Conservation (phyloP, 768 basidiomycete genomes). For the Boletus pseudopeckii region DNA sequence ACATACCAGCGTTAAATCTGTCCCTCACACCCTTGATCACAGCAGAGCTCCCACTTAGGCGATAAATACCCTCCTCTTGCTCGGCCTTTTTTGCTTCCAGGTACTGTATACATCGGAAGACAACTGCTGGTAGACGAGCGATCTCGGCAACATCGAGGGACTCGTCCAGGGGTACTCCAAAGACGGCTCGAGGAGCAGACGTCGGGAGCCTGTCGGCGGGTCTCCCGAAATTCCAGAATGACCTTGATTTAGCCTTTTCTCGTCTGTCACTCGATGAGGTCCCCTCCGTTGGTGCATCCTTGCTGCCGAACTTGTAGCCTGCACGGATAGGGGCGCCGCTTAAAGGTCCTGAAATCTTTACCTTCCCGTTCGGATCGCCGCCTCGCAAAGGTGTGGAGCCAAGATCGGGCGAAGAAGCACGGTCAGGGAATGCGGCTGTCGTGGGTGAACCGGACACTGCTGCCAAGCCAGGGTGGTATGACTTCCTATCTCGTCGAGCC, state of each 20-base stretch:
- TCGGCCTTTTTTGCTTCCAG: slow-evolving; percentile 92
- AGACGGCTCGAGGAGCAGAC: slow-evolving; percentile 68
- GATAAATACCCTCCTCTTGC: slow-evolving; percentile 96
- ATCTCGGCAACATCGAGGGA: slow-evolving; percentile 87
- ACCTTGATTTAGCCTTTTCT: slow-evolving; percentile 88
- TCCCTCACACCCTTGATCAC: slow-evolving; percentile 94
- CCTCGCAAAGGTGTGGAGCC: slow-evolving; percentile 46
- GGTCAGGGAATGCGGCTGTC: slow-evolving; percentile 34
- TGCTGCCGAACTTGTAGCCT: slow-evolving; percentile 87
- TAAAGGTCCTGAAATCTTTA: slow-evolving; percentile 88
- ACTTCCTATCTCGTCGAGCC: slow-evolving; percentile 51
- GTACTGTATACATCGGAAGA: slow-evolving; percentile 95
- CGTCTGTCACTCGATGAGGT: slow-evolving; percentile 60
- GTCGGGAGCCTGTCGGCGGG: slow-evolving; percentile 43
- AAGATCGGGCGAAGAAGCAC: slow-evolving; percentile 47
- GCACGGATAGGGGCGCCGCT: slow-evolving; percentile 81
- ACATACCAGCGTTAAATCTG: slow-evolving; percentile 83
- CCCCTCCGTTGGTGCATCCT: slow-evolving; percentile 52
- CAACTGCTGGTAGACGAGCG: slow-evolving; percentile 87
- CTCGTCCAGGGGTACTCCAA: slow-evolving; percentile 84
- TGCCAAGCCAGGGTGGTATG: slow-evolving; percentile 59
- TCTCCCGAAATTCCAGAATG: slow-evolving; percentile 90
- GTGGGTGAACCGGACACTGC: slow-evolving; percentile 47
- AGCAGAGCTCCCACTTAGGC: slow-evolving; percentile 90
- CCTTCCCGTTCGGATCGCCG: slow-evolving; percentile 57